Base-by-base conservation (phyloP, 345 rosid species). In the Euphorbia tirucalli region DNA sequence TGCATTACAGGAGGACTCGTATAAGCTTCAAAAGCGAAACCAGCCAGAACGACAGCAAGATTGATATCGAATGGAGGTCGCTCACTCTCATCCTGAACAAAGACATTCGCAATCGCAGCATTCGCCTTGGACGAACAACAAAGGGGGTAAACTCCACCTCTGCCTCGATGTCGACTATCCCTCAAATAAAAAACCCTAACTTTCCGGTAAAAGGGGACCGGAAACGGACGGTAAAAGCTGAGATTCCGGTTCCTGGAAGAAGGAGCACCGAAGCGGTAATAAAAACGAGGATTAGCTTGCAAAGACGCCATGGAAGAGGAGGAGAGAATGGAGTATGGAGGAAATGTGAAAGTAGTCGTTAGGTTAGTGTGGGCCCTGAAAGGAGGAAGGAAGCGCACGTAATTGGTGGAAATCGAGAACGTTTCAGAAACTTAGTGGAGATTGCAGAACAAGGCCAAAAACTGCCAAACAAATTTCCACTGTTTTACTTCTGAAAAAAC, bases 21-120 rank as follows among this genome's bases (percentile, higher is more conserved):
- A 72, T 92, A 90, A 2, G 97, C 85, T 79, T 92, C 99, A 74
- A 92, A 95, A n/a, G 97, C 93, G 69, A 95, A 95, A 67, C 99
- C 97, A 46, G 97, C 97, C 35, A 95, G 96, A 70, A 94, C 80
- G 56, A 94, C 97, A 7, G 97, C 97, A 52, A 92, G 93, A 81
- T 92, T 95, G 77, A 92, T 87, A 75, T 95, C 96, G 65, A 95
- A 92, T 24, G 92, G 79, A 71, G 91, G 91, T 63, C 91, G 81
- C 50, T 75, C 55, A n/a, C 57, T 49, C n/a, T 66, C 65, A 22
- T 75, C 78, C 61, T 35, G 76, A 49, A 30, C 65, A 14, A 77
- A 35, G 68, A 68, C 71, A 37, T 73, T 67, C 72, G 76, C 85
- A 71, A 75, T 65, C 75, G 79, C 68, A 10, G 80, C 67, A 56